A percentile compares a stretch with the other conserved stretches of the same genome.
These are phyloP conservation scores for Lipomyces yamanashiensis DNA, from an alignment of 805 yeast genomes.

Conservation along the genomic window DNA sequence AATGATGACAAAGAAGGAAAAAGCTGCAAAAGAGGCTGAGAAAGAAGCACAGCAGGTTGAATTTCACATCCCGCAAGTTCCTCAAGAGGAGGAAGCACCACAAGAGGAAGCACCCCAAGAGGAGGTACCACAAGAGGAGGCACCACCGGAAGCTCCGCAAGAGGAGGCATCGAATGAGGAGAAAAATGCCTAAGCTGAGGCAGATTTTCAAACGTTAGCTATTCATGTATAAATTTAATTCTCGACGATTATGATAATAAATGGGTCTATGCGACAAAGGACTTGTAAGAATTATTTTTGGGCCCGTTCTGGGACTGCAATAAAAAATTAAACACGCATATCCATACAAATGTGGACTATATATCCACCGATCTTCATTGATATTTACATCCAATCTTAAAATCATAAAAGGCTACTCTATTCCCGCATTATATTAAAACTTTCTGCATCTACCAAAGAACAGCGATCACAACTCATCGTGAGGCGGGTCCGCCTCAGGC, in stretches of 20 bases:
- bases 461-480: constrained; percentile 22
- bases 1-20: constrained; percentile 6
- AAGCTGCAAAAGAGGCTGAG: constrained; percentile 12
- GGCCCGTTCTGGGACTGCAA: no score
- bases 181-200: no score
- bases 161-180: no score
- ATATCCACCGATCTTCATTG: no score
- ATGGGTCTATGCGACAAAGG: no score
- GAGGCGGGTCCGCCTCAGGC: constrained; percentile 3
- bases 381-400: not conserved
- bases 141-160: not conserved
- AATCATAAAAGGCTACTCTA: not conserved
- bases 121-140: not conserved
- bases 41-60: constrained; percentile 60
- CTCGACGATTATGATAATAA: no score
- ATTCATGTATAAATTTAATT: no score
- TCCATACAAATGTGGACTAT: no score
- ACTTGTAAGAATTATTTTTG: no score
- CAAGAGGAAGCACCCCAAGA: not conserved
- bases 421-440: not conserved
- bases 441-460: not conserved
- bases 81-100: not conserved
- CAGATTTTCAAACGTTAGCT: no score
- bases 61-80: constrained; percentile 11
- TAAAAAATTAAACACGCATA: no score